Evolutionary conservation across 2,329 filamentous ascomycete species (phyloP), one percentile per base, ranked within the genome.

Genomic region (Sporothrix sp.): DNA sequence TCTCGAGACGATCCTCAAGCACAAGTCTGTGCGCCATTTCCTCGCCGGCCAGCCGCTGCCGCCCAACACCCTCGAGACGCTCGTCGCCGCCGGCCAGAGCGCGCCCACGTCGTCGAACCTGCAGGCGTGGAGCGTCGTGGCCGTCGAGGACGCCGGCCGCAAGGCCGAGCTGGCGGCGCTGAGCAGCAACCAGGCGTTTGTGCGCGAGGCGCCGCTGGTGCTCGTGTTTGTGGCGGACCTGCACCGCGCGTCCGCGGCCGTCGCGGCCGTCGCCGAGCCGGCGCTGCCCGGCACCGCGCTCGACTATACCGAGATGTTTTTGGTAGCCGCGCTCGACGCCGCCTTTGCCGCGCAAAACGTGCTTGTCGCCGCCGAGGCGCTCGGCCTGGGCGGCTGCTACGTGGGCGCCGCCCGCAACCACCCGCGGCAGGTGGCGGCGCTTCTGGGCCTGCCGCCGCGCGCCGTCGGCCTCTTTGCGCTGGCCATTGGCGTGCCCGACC

Each of bases 81-180:
- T 65, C 1, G 43, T 62, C 4, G 62, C 64, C 0, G 63, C 61
- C n/a, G 63, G 58, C 3, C 63, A 65, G 49, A 64, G 62, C 50
- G 63, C 64, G 8, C 57, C 63, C 6, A 64, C 63, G 2, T 66
- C 63, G 13, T 65, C 61, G 7, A 65, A 65, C 53, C 54, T 66
- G 25, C 64, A 66, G 48, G 62, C 62, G 0, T 66, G 63, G 62
- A 63, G 62, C 48, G 61, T 61, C 13, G 53, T 66, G 20, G 60
- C 62, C 11, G 48, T 65, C 11, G 30, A 57, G 27, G 59, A 64
- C 33, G 44, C 57, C 4, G 52, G 49, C n/a, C 58, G 57, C 30
- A 65, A 65, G 39, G 50, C 55, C 16, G 28, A 57, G 40, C 58
- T 59, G 10, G 62, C 64, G 1, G 27, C 45, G 1, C 54, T 66